Conservation (phyloP, 306 rosid genomes). For the Prinsepia uniflora region DNA sequence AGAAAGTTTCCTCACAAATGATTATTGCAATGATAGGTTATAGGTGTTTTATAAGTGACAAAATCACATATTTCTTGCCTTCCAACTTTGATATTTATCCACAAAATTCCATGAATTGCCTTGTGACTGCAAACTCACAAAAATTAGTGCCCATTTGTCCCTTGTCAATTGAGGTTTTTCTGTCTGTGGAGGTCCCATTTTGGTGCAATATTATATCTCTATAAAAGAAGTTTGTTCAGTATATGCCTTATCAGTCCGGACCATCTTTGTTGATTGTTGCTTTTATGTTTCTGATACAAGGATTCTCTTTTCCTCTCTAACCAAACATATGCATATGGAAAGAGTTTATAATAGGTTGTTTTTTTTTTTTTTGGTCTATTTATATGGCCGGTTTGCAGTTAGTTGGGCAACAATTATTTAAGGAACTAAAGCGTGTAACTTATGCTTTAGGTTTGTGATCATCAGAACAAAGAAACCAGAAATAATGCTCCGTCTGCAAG, state of each 20-base stretch:
- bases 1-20: neutral
- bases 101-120: neutral
- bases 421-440: slow-evolving; percentile 31
- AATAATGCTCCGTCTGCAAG: slow-evolving; percentile 37
- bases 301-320: neutral
- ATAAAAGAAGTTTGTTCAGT: neutral
- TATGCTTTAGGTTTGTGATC: slow-evolving; percentile 59
- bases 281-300: neutral
- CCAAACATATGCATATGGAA: neutral
- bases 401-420: slow-evolving; percentile 15
- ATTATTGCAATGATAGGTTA: neutral
- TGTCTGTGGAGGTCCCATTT: neutral
- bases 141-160: neutral
- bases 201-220: neutral
- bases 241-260: neutral
- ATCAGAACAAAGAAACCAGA: slow-evolving; percentile 48
- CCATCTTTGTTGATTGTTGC: neutral
- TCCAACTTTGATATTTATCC: neutral
- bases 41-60: neutral
- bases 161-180: neutral
- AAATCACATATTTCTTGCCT: neutral
- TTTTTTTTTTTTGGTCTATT: neutral
- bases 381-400: neutral
- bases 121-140: neutral
- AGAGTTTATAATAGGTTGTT: neutral